Evolutionary conservation across 768 basidiomycete species (phyloP), one percentile per base, ranked within the genome.

Genomic region (Mrakia frigida): DNA sequence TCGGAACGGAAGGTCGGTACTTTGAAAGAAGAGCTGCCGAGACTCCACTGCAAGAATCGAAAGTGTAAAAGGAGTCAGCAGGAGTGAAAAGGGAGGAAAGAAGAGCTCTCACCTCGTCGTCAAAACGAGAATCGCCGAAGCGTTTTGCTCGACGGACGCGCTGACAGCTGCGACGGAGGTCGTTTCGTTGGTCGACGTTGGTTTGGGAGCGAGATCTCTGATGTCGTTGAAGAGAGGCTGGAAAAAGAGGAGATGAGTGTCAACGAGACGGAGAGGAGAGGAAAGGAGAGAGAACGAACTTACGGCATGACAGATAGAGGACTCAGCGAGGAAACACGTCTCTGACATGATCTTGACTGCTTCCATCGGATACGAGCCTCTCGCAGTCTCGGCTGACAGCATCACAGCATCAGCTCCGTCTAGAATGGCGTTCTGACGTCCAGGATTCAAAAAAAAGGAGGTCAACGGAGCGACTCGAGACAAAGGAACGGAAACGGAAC

Each of bases 311-410:
- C 92, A 94, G 84, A 96, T 93, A 39, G 96, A 91, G 61, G 91
- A 88, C 85, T 99, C 97, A 75, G 97, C 96, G 79, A 99, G 90
- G 81, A 94, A 87, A 83, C 96, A 98, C 4, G 95, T 98, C 87
- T 99, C 97, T 70, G 96, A 96, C 97, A 99, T 99, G 96, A 98
- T 96, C 81, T 94, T 88, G 79, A 99, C 95, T 70, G 97, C 95
- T 84, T 96, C 90, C 82, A 98, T 89, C 71, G 97, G 97, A 85
- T 99, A 99, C 79, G 88, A 86, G 78, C 97, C 97, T 87, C 98
- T 98, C 77, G 97, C 97, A 74, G 97, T 99, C 86, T 99, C 97
- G 77, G 96, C 97, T 28, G 96, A 98, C 83, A 99, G 86, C 97
- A 99, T 99, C n/a, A 99, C 97, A 84, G 96, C 98, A 86, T 99